These are phyloP conservation scores for Lodderomyces orthopsilosis DNA, from an alignment of 1,139 yeast species.

Conservation along the genomic window DNA sequence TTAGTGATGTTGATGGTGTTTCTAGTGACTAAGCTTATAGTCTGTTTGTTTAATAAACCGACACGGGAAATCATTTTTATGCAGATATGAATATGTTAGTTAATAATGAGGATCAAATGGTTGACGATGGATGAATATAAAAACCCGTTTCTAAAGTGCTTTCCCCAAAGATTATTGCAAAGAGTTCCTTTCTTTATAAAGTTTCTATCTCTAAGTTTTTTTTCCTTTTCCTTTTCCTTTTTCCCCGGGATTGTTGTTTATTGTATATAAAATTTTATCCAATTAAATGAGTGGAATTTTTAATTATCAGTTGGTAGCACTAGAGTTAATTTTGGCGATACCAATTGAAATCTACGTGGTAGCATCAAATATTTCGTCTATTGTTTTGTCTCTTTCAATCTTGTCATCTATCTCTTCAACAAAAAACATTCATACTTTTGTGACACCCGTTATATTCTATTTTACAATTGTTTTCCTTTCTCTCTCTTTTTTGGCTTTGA, in stretches of 20 bases:
- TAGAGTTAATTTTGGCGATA: too few relatives aligned
- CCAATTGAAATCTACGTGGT: neutral
- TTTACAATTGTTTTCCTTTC: too few relatives aligned
- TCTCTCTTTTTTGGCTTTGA: too few relatives aligned
- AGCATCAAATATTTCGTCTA: too few relatives aligned
- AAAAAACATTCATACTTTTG: too few relatives aligned
- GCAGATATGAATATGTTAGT: neutral
- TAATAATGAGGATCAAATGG: neutral
- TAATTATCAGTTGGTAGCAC: neutral
- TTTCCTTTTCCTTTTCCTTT: neutral
- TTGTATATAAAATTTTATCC: neutral
- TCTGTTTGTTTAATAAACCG: constrained; percentile 16
- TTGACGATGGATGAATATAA: neutral
- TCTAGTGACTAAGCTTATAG: constrained; percentile 3
- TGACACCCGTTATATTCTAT: too few relatives aligned
- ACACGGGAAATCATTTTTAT: constrained; percentile 16
- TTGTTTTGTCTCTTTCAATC: too few relatives aligned
- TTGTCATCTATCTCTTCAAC: too few relatives aligned
- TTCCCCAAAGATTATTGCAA: too few relatives aligned
- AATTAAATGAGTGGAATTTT: constrained; percentile 1
- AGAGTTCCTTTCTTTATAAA: too few relatives aligned
- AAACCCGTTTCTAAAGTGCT: neutral
- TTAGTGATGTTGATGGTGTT: neutral
- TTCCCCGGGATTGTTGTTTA: neutral
- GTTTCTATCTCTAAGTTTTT: neutral